Evolutionary conservation across 768 basidiomycete genomes (phyloP).

Genomic region (Pleurotus djamor): DNA sequence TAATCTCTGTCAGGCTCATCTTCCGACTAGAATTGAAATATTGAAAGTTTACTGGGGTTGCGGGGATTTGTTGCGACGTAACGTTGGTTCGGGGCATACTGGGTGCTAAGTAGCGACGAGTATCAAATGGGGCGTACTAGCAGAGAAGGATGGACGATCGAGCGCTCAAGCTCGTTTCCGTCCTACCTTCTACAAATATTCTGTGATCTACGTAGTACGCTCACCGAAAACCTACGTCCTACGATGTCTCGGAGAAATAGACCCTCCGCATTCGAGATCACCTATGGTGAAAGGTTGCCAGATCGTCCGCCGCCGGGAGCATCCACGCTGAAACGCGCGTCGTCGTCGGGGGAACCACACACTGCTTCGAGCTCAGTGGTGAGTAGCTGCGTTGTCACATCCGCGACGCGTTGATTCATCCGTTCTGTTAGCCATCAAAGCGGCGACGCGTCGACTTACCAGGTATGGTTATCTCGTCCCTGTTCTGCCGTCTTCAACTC

Average conservation of each 20-base stretch:
- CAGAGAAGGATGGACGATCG: no score
- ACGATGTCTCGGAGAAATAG: slow-evolving; percentile 38
- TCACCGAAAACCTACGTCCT: background rate
- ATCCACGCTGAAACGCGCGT: no score
- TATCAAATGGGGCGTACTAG: no score
- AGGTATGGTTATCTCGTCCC: background rate
- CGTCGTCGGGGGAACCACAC: no score
- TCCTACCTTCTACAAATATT: no score
- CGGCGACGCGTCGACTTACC: background rate
- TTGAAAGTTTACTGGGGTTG: background rate
- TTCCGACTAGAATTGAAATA: background rate
- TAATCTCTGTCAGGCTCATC: background rate
- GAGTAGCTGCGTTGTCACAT: no score
- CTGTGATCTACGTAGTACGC: no score
- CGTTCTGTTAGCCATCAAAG: background rate
- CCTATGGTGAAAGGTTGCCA: slow-evolving; percentile 41
- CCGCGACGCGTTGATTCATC: no score
- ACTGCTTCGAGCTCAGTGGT: no score
- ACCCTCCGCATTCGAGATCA: slow-evolving; percentile 54
- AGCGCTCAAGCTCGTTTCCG: no score
- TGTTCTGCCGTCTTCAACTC: background rate
- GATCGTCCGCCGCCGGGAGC: background rate
- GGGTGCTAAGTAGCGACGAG: no score
- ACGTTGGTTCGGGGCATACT: no score
- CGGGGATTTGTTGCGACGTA: slow-evolving; percentile 16